Evolutionary conservation across 148 eudicot genomes (phyloP), one percentile per base, ranked within the genome.

Genomic region (Rhododendron kiyosumense): DNA sequence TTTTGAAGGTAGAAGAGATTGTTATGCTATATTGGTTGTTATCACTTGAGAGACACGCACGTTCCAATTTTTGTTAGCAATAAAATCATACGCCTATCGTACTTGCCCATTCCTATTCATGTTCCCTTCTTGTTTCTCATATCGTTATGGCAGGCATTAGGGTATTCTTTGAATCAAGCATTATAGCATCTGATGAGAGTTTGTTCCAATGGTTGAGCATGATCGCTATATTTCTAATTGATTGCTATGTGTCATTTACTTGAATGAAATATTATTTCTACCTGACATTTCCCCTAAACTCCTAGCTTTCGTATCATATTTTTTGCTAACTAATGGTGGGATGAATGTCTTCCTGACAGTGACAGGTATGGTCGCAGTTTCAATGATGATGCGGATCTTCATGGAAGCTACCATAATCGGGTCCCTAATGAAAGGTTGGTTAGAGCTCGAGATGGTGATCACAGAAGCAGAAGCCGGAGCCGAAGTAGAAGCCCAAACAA

Each of bases 401-500:
- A 89, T 83, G 94, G 89, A 26, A 89, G 88, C 86, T 87, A 86
- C 85, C 92, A 88, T 75, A 82, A 84, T 34, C 83, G 83, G 84
- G 89, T 93, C 88, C 91, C 79, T 80, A 92, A 89, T 49, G 90
- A 87, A 38, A 59, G 79, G 79, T 84, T 87, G 86, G 73, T 78
- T 85, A 81, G 87, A 75, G 69, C 86, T 46, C 51, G 81, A 61
- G 83, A 61, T 79, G 80, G 86, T 15, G 63, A 28, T 26, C 52
- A 30, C 38, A 15, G 76, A 71, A 71, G 76, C 38, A 71, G 87
- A 65, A 73, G 52, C 51, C 83, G 89, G 7, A 90, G 90, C 75
- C 91, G 88, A 1, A 90, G 94, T 85, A 91, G 90, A 69, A 89
- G 92, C 88, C 93, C 92, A 80, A 84, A 24, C 82, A 79, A 78